Conservation (phyloP, 345 rosid species). For the Lumnitzera littorea region DNA sequence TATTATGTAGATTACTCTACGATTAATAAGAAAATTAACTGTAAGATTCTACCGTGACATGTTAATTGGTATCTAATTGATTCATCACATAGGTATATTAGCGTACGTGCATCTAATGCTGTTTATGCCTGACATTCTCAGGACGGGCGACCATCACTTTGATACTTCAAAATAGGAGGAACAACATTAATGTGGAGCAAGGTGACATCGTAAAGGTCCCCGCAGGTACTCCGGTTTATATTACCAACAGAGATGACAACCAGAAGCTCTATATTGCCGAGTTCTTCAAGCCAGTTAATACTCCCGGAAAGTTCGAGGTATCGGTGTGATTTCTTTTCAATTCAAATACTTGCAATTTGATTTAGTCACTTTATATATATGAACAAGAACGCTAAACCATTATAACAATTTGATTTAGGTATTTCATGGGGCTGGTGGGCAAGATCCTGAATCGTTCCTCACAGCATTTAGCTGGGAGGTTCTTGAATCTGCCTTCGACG, state of each 20-base stretch:
- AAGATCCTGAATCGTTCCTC: conserved; percentile 28
- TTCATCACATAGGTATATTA: not conserved
- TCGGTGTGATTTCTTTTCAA: not conserved
- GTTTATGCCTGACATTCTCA: conserved; percentile 5
- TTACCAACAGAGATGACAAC: conserved; percentile 25
- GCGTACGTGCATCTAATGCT: not conserved
- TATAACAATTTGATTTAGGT: conserved; percentile 9
- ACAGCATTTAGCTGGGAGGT: conserved; percentile 37
- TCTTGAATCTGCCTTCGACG: conserved; percentile 46
- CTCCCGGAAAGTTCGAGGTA: conserved; percentile 25
- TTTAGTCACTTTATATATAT: too few relatives aligned
- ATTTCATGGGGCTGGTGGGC: conserved; percentile 27
- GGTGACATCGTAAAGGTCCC: conserved; percentile 29
- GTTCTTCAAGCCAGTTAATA: conserved; percentile 30
- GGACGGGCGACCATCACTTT: conserved; percentile 34
- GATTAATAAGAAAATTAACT: too few relatives aligned
- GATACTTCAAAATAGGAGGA: conserved; percentile 22
- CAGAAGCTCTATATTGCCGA: conserved; percentile 27
- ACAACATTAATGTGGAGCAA: conserved; percentile 20
- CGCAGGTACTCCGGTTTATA: conserved; percentile 32
- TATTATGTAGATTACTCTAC: too few relatives aligned
- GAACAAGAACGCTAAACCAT: not conserved
- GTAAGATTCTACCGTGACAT: too few relatives aligned
- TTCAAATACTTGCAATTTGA: not conserved
- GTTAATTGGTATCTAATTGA: too few relatives aligned